Evolutionary conservation across 257 asterid genomes (phyloP).

Genomic region (Solanum paucissectum): DNA sequence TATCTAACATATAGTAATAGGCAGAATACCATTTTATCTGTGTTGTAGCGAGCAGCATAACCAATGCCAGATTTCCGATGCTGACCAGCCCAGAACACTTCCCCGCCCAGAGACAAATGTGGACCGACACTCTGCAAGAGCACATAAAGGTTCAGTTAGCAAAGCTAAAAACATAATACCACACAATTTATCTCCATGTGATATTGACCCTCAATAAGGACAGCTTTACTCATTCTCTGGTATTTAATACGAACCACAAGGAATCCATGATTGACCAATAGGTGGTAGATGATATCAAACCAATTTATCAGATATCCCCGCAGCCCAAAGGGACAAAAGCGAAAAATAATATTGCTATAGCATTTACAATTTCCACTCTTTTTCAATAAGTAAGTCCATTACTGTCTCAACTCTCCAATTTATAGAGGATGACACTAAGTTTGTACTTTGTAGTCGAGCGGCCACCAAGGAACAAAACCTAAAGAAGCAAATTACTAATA

Average conservation of each 20-base stretch:
- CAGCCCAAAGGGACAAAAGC: background rate
- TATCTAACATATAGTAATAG: background rate
- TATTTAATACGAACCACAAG: background rate
- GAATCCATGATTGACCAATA: background rate
- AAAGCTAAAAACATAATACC: background rate
- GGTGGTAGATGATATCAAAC: background rate
- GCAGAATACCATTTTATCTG: slow-evolving; percentile 68
- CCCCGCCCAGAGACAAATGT: slow-evolving; percentile 80
- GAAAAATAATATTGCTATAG: background rate
- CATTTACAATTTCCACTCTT: background rate
- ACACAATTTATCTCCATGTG: background rate
- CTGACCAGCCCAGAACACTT: slow-evolving; percentile 96
- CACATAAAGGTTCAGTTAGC: background rate
- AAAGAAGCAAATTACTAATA: background rate
- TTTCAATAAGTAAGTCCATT: background rate
- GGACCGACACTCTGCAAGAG: slow-evolving; percentile 68
- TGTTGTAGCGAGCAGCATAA: slow-evolving; percentile 84
- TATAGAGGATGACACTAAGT: background rate
- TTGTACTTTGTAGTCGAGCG: background rate
- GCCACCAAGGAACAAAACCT: background rate
- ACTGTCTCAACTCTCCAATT: background rate
- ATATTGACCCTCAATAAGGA: background rate
- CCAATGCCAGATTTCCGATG: slow-evolving; percentile 91
- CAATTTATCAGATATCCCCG: background rate
- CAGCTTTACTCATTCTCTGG: background rate